phyloP scores from a whole-genome alignment of 2,329 filamentous ascomycete genomes.

The Clarireedia hainanense region DNA sequence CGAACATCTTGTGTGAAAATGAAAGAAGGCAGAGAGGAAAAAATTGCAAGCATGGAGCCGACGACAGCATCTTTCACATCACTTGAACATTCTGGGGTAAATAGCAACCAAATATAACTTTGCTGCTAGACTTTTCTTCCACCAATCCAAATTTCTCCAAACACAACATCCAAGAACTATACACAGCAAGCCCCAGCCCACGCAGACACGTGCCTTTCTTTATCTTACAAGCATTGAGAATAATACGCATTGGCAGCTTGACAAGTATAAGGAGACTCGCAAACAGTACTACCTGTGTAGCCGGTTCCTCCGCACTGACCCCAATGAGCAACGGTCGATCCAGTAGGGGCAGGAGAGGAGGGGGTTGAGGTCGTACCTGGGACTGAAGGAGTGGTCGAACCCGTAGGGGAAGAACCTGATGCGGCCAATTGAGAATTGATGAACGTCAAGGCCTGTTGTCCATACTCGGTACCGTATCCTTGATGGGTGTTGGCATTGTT shows the following conservation, averaged over 20 bases:
- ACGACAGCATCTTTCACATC: too few relatives aligned
- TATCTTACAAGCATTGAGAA: constrained; percentile 15
- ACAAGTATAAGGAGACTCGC: constrained; percentile 12
- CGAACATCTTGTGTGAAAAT: too few relatives aligned
- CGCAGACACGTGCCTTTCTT: background rate
- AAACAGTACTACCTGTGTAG: constrained; percentile 13
- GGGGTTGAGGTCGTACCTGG: background rate
- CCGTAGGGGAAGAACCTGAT: constrained; percentile 2
- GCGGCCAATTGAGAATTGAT: constrained; percentile 42
- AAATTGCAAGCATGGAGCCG: too few relatives aligned
- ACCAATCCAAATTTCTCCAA: too few relatives aligned
- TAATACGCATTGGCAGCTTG: constrained; percentile 13
- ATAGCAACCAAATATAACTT: too few relatives aligned
- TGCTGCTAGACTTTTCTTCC: too few relatives aligned
- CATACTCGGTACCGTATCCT: constrained; percentile 50
- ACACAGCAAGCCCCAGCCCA: too few relatives aligned
- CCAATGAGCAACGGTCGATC: constrained; percentile 1
- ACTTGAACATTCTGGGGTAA: too few relatives aligned
- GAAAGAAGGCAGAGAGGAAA: too few relatives aligned
- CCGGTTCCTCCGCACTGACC: constrained; percentile 14
- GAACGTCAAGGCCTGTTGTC: constrained; percentile 46
- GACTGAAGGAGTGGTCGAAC: constrained; percentile 1
- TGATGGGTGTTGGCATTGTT: constrained; percentile 47
- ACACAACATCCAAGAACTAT: too few relatives aligned
- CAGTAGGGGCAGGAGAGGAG: background rate